phyloP scores from a whole-genome alignment of 345 rosid species.

The Boechera stricta region DNA sequence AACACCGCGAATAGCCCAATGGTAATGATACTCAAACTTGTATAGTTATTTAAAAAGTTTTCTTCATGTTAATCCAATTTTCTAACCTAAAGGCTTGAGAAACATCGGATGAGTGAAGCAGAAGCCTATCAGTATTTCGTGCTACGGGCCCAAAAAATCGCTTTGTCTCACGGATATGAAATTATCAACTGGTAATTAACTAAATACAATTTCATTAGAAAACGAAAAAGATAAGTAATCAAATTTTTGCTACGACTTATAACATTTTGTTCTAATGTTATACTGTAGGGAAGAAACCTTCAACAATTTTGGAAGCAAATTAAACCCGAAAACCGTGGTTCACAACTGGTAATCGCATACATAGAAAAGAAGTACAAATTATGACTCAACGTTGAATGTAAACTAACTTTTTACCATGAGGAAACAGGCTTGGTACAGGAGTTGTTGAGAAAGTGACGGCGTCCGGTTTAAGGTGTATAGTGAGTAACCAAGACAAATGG shows the following conservation, averaged over 20 bases:
- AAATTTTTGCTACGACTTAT: not conserved
- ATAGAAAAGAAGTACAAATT: not conserved
- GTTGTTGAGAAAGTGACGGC: conserved; percentile 64
- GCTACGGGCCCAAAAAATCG: conserved; percentile 62
- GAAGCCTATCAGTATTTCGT: conserved; percentile 76
- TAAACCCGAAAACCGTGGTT: conserved; percentile 66
- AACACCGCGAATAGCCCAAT: conserved; percentile 57
- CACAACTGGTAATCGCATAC: conserved; percentile 67
- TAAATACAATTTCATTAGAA: not conserved
- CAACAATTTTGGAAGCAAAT: conserved; percentile 64
- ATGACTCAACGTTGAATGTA: not conserved
- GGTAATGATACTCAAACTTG: conserved; percentile 50
- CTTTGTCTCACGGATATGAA: conserved; percentile 69
- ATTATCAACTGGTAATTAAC: conserved; percentile 60
- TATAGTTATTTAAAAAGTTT: not conserved
- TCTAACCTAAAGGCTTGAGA: conserved; percentile 53
- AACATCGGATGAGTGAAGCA: conserved; percentile 52
- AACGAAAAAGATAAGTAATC: not conserved
- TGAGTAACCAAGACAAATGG: conserved; percentile 85
- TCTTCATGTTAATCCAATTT: not conserved
- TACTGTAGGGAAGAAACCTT: conserved; percentile 80
- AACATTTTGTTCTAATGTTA: not conserved
- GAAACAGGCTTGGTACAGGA: conserved; percentile 68
- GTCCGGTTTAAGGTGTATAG: conserved; percentile 70
- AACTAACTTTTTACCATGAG: not conserved